Evolutionary conservation across 176 grass and related monocot species (phyloP).

Genomic region (Paspalum notatum): DNA sequence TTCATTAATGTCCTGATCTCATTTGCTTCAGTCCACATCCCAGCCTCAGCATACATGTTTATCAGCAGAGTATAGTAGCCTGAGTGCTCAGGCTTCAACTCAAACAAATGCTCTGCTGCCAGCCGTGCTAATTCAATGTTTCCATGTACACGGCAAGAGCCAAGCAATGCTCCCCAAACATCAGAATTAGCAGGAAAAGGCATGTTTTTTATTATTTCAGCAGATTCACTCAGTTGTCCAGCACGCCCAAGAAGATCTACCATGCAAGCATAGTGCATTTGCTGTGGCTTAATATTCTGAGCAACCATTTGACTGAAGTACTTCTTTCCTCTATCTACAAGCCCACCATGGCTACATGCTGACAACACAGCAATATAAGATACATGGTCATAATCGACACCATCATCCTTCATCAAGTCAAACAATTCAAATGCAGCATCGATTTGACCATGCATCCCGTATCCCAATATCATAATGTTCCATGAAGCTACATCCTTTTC

Average conservation of each 20-base stretch:
- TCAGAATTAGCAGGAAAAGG: conserved; percentile 76
- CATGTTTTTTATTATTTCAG: conserved; percentile 75
- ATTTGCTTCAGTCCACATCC: conserved; percentile 77
- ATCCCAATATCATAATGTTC: conserved; percentile 85
- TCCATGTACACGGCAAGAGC: conserved; percentile 83
- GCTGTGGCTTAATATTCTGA: conserved; percentile 65
- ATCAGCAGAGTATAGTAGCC: conserved; percentile 83
- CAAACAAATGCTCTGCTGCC: conserved; percentile 84
- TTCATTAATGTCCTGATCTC: conserved; percentile 79
- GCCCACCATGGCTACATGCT: conserved; percentile 81
- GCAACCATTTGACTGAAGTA: conserved; percentile 79
- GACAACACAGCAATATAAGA: conserved; percentile 85
- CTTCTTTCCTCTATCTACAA: conserved; percentile 75
- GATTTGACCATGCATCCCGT: conserved; percentile 73
- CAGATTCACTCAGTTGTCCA: conserved; percentile 61
- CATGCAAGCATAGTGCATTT: conserved; percentile 94
- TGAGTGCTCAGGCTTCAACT: conserved; percentile 72
- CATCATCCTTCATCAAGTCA: conserved; percentile 68
- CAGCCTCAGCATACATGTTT: conserved; percentile 83
- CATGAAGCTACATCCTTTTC: conserved; percentile 76
- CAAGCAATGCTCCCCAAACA: conserved; percentile 90
- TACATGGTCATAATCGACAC: conserved; percentile 75
- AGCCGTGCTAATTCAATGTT: conserved; percentile 66
- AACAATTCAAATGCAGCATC: conserved; percentile 68
- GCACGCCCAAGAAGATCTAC: conserved; percentile 88